Evolutionary conservation across 2,329 filamentous ascomycete genomes (phyloP), one percentile per base, ranked within the genome.

Genomic region (Akanthomyces dipterigenus): DNA sequence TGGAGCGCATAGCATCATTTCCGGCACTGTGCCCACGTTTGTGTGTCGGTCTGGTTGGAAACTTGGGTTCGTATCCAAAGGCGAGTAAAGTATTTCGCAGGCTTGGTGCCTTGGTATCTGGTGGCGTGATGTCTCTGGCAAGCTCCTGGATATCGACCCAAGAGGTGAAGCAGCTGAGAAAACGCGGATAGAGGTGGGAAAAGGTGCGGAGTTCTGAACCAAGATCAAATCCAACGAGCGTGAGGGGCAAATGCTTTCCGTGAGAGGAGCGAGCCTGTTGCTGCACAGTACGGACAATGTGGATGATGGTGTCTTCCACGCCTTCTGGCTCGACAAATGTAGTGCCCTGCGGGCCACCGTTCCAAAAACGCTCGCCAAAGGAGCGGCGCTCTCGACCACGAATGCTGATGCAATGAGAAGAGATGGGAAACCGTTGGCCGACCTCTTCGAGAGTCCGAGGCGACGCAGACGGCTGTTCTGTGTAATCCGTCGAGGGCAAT

Each of bases 121-220:
- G 43, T 54, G 49, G 18, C 43, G 43, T 49, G 42, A 55, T 28
- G 14, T 61, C 50, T 42, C 9, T 31, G 43, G 20, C 34, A 18
- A 61, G 58, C n/a, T 49, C 58, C 42, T 55, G 58, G 3, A 55
- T 42, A 42, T 61, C 58, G 8, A 61, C 40, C 58, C 58, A 61
- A 12, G 58, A 55, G 20, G 50, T 49, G n/a, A 49, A 61, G 43
- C 49, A 42, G 24, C 26, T 14, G 20, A 60, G 57, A 11, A 60
- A 38, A n/a, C 57, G 48, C 34, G 40, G 42, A 31, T 60, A 60
- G 14, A 48, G 24, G 36, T 51, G 36, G 20, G 57, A 43, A 11
- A 60, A 22, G 20, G 54, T 60, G n/a, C 36, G 38, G 46, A 60
- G 54, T 40, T 60, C 57, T 12, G 50, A 38, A 26, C 36, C 20